Base-by-base conservation (phyloP, 306 rosid genomes). In the Quercus variabilis region DNA sequence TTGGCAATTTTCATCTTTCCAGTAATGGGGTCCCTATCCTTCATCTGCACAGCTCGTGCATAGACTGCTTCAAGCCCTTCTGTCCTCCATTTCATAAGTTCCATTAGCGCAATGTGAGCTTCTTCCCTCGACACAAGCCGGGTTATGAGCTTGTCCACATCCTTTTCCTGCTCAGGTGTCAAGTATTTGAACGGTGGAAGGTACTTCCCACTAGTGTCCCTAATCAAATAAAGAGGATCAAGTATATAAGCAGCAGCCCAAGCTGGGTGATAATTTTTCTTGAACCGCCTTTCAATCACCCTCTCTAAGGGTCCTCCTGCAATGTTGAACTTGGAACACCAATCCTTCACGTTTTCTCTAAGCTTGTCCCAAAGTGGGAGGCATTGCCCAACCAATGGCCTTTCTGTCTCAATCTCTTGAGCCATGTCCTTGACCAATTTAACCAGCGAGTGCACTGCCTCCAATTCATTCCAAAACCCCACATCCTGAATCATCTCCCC, bases 351-450 rank as follows among this genome's bases (percentile, higher is more conserved):
- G 77, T 92, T 91, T 3, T 83, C 63, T 75, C 97, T 90, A 12
- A 94, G 82, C 18, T 89, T 90, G 43, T 92, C 88, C 99, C 99
- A 94, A n/a, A 94, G 85, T 12, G 91, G 89, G 31, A 94, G 95
- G 87, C 99, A 92, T 82, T 90, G 93, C 21, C 97, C 97, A 59
- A 94, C 91, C 4, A 94, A 82, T 15, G 99, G 97, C 82, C 92
- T 88, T 20, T 94, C 97, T 7, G 71, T 69, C 71, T 92, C 97
- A 70, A 94, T 91, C 23, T 89, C 93, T 56, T 79, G 81, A 72
- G 95, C 97, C 92, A 90, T 90, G 81, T 91, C 92, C 81, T 83
- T 91, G 28, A 94, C 88, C 75, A 92, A 74, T 58, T 91, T 92
- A 33, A 90, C 85, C 86, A 94, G 78, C 0, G 86, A 20, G 59